Conservation (phyloP, 768 basidiomycete genomes). For the Heimioporus sp. region DNA sequence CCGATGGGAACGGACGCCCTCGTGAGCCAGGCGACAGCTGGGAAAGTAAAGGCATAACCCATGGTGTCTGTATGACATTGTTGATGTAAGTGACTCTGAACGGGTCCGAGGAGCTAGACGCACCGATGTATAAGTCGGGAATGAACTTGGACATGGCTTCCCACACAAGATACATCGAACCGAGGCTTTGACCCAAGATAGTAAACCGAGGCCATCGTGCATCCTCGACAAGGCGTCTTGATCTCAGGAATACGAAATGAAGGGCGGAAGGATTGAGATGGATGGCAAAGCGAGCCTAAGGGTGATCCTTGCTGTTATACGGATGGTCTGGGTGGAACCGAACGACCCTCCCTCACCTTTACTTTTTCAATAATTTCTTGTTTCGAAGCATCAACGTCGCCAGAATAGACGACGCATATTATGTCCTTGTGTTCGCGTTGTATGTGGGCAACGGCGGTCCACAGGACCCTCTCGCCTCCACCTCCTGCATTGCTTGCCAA, state of each 20-base stretch:
- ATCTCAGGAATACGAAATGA: conserved; percentile 78
- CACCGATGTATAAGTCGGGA: conserved; percentile 91
- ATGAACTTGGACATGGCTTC: conserved; percentile 78
- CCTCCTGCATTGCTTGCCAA: conserved; percentile 85
- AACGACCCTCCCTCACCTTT: conserved; percentile 45
- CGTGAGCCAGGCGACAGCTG: conserved; percentile 59
- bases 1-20: conserved; percentile 66
- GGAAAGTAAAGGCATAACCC: conserved; percentile 96
- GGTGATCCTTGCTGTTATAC: neutral
- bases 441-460: conserved; percentile 81
- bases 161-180: conserved; percentile 79
- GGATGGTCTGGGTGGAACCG: neutral
- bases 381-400: conserved; percentile 80
- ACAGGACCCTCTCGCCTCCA: conserved; percentile 93
- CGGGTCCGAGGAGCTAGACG: conserved; percentile 13
- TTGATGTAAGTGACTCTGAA: conserved; percentile 2
- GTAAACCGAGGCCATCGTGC: conserved; percentile 88
- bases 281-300: conserved; percentile 80
- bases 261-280: conserved; percentile 59
- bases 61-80: conserved; percentile 70
- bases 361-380: conserved; percentile 78
- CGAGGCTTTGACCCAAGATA: conserved; percentile 86
- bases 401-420: conserved; percentile 83
- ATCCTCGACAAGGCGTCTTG: conserved; percentile 74
- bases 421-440: conserved; percentile 66